Percentiles rank a stretch among this genome's conserved stretches.
Evolutionary conservation across 2,329 filamentous ascomycete genomes (phyloP).

Genomic region (Arachnomyces sp.): DNA sequence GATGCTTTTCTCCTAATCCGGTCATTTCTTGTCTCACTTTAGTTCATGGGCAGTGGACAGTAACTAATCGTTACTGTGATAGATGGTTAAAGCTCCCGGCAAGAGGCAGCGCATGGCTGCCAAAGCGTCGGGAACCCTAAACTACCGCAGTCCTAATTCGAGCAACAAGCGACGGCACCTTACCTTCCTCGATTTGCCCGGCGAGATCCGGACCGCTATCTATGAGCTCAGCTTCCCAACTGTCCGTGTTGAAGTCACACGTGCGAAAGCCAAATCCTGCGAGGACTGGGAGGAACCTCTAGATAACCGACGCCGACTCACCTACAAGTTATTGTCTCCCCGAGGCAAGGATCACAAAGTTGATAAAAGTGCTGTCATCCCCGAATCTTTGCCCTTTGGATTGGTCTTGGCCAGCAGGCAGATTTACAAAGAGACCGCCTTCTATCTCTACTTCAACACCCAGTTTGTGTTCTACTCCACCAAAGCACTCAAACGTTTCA

Average conservation of each 20-base stretch:
- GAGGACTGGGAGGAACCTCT: slow-evolving; percentile 57
- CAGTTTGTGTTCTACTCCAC: slow-evolving; percentile 19
- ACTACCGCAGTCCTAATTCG: too few relatives aligned
- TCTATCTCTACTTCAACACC: slow-evolving; percentile 49
- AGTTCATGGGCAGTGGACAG: too few relatives aligned
- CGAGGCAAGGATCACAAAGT: slow-evolving; percentile 10
- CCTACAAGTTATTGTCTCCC: slow-evolving; percentile 43
- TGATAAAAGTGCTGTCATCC: background rate
- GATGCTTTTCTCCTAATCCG: too few relatives aligned
- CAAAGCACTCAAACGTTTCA: slow-evolving; percentile 12
- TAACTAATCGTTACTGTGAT: too few relatives aligned
- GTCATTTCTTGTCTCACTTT: too few relatives aligned
- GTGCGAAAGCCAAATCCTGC: slow-evolving; percentile 21
- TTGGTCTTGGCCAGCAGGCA: slow-evolving; percentile 54
- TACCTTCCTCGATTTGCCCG: slow-evolving; percentile 58
- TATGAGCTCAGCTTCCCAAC: slow-evolving; percentile 55
- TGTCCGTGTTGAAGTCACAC: slow-evolving; percentile 15
- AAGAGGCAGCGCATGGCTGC: too few relatives aligned
- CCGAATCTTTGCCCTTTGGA: slow-evolving; percentile 30
- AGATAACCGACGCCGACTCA: slow-evolving; percentile 54
- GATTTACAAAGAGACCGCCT: slow-evolving; percentile 55
- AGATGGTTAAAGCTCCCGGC: too few relatives aligned
- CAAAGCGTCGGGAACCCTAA: too few relatives aligned
- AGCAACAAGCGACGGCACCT: slow-evolving; percentile 32
- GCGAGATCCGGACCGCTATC: slow-evolving; percentile 61